Conservation (phyloP, 305 asterid genomes). For the Solanum chacoense region DNA sequence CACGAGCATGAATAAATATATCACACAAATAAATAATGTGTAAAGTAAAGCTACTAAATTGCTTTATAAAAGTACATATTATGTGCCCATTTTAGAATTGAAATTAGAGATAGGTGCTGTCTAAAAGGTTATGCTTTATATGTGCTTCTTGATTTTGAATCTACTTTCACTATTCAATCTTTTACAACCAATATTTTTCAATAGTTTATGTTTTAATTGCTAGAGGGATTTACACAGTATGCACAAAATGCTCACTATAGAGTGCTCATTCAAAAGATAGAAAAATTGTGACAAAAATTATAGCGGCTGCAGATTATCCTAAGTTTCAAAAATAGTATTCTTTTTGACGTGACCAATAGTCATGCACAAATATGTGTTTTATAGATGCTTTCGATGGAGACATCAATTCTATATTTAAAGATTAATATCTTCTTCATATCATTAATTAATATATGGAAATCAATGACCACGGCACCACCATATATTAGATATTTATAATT, state of each 20-base stretch:
- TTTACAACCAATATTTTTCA: background rate
- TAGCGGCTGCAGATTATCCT: fast-evolving
- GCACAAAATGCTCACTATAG: too few species aligned
- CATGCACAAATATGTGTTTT: background rate
- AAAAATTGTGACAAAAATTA: fast-evolving
- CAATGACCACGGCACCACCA: background rate
- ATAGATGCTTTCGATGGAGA: background rate
- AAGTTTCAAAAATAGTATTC: background rate
- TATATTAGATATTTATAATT: background rate
- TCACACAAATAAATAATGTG: background rate
- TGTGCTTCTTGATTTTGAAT: background rate
- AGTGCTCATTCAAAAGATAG: fast-evolving
- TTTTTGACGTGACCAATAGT: background rate
- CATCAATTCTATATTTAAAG: background rate
- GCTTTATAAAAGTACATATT: background rate
- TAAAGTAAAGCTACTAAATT: conserved; percentile 1
- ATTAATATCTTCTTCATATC: background rate
- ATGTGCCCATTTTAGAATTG: background rate
- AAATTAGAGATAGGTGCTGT: background rate
- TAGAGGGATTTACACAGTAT: background rate
- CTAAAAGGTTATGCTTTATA: background rate
- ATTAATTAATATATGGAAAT: background rate
- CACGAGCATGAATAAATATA: conserved; percentile 20
- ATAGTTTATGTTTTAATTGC: background rate
- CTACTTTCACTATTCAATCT: background rate